phyloP scores from a whole-genome alignment of 1,284 basidiomycete species.

The Mycena sp. region DNA sequence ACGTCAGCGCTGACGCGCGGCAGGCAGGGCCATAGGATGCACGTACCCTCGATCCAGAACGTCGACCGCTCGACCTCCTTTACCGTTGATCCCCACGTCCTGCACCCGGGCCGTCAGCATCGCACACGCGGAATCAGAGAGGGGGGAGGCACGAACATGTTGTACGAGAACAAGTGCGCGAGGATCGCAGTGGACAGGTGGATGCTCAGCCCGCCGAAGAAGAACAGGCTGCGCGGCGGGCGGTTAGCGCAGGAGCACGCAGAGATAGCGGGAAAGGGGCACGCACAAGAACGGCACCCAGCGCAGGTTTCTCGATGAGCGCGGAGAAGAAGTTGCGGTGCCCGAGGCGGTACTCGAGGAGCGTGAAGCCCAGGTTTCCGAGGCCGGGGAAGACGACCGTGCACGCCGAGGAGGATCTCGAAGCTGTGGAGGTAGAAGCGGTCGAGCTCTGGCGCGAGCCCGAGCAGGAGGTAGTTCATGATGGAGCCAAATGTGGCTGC shows the following conservation, averaged over 20 bases:
- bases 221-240: slow-evolving; percentile 71
- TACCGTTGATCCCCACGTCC: slow-evolving; percentile 78
- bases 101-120: slow-evolving; percentile 50
- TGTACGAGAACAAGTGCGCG: slow-evolving; percentile 79
- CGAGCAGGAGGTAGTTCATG: slow-evolving; percentile 79
- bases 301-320: slow-evolving; percentile 70
- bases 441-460: slow-evolving; percentile 70
- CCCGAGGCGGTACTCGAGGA: slow-evolving; percentile 75
- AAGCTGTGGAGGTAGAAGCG: slow-evolving; percentile 78
- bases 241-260: slow-evolving; percentile 8
- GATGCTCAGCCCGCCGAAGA: slow-evolving; percentile 83
- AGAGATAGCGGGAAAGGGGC: not conserved
- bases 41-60: slow-evolving; percentile 80
- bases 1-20: slow-evolving; percentile 2
- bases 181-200: slow-evolving; percentile 80
- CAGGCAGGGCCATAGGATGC: not conserved
- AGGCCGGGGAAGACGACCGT: slow-evolving; percentile 79
- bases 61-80: slow-evolving; percentile 87
- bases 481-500: slow-evolving; percentile 71
- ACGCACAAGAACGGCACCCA: slow-evolving; percentile 86
- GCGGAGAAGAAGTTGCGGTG: slow-evolving; percentile 60
- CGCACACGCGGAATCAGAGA: slow-evolving; percentile 38
- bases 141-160: slow-evolving; percentile 46
- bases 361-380: slow-evolving; percentile 78
- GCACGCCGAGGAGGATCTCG: slow-evolving; percentile 80